Evolutionary conservation across 2,329 filamentous ascomycete genomes (phyloP).

Genomic region (Penicillium sp.): DNA sequence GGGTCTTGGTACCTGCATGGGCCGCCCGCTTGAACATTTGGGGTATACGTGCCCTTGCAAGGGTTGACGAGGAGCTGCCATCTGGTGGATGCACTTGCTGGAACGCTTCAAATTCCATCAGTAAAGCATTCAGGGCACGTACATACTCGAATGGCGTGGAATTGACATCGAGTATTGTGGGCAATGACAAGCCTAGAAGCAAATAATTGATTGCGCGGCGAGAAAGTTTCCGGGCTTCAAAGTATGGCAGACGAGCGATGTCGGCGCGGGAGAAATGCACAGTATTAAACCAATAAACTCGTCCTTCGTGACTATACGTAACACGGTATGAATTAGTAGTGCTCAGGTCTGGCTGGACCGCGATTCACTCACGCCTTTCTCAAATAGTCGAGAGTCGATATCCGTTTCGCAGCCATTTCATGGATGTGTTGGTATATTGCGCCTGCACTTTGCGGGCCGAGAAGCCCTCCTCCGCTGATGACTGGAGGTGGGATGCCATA

Average conservation of each 20-base stretch:
- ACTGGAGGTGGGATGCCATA: conserved; percentile 27
- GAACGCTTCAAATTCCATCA: conserved; percentile 91
- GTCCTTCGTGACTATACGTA: conserved; percentile 73
- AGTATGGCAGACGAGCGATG: conserved; percentile 77
- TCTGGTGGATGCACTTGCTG: conserved; percentile 81
- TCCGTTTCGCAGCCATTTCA: conserved; percentile 84
- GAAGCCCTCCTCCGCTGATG: conserved; percentile 31
- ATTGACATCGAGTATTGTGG: conserved; percentile 81
- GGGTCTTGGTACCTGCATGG: conserved; percentile 56
- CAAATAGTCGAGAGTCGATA: conserved; percentile 89
- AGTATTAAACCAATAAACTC: conserved; percentile 98
- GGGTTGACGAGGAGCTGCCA: conserved; percentile 63
- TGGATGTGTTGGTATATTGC: conserved; percentile 68
- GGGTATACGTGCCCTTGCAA: conserved; percentile 75
- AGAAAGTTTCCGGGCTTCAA: conserved; percentile 77
- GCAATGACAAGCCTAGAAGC: conserved; percentile 85
- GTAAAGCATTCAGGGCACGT: conserved; percentile 76
- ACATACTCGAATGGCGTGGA: conserved; percentile 80
- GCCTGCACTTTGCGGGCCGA: conserved; percentile 50
- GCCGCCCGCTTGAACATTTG: conserved; percentile 74
- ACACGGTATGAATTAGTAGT: conserved; percentile 11
- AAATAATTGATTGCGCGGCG: conserved; percentile 92
- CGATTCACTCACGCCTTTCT: conserved; percentile 73
- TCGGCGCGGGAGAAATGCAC: conserved; percentile 84
- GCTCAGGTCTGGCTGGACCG: background rate